Evolutionary conservation across 305 asterid genomes (phyloP).

Genomic region (Euphrasia arctica): DNA sequence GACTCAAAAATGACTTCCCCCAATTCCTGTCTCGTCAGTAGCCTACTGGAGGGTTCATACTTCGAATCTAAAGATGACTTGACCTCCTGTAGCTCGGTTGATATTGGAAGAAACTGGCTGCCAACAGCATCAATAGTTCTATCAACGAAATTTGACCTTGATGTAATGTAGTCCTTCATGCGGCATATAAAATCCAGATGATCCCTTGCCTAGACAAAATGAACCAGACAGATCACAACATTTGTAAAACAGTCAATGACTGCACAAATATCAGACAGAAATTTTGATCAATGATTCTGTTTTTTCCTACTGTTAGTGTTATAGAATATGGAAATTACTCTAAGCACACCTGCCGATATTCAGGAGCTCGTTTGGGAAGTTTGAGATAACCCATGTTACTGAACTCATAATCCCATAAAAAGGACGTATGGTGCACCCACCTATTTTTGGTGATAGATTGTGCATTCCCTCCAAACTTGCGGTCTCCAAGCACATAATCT

Average conservation of each 20-base stretch:
- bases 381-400: conserved; percentile 82
- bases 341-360: conserved; percentile 64
- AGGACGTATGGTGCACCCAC: conserved; percentile 95
- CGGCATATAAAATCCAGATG: conserved; percentile 85
- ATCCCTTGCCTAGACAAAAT: conserved; percentile 52
- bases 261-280: not conserved
- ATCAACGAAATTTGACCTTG: conserved; percentile 49
- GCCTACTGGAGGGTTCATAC: conserved; percentile 57
- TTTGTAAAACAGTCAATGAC: conserved; percentile 43
- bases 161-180: conserved; percentile 63
- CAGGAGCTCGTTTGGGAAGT: conserved; percentile 77
- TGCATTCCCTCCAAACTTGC: conserved; percentile 96
- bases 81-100: conserved; percentile 34
- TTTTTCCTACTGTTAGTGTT: too few relatives aligned
- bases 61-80: conserved; percentile 22
- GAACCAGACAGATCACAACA: conserved; percentile 3
- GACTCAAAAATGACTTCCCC: conserved; percentile 34
- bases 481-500: conserved; percentile 85
- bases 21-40: conserved; percentile 49
- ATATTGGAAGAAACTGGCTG: conserved; percentile 40
- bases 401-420: conserved; percentile 81
- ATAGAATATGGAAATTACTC: not conserved
- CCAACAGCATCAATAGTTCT: conserved; percentile 51
- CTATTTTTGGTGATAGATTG: conserved; percentile 80
- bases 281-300: not conserved